Evolutionary conservation across 1,284 basidiomycete species (phyloP).

Genomic region (Peniophora sp.): DNA sequence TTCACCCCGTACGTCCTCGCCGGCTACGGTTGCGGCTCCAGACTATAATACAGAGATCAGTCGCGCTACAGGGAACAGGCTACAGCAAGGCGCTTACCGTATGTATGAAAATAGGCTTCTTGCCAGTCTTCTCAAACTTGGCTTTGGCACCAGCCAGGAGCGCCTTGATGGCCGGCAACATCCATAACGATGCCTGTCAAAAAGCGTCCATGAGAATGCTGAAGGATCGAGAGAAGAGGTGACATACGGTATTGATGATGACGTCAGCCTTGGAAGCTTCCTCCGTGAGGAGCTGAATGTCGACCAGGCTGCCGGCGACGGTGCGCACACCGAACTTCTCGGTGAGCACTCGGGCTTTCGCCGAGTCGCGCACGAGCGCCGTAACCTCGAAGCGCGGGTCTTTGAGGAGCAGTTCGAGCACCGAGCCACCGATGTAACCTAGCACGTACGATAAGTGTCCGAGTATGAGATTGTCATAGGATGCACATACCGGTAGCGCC

Average conservation of each 20-base stretch:
- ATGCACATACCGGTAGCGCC: too few species aligned
- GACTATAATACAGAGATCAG: too few species aligned
- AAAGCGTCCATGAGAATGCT: too few species aligned
- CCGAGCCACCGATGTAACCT: conserved; percentile 50
- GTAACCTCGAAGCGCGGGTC: conserved; percentile 31
- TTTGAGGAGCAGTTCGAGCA: conserved; percentile 34
- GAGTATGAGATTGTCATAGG: too few species aligned
- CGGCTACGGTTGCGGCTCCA: too few species aligned
- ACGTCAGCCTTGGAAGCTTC: conserved; percentile 37
- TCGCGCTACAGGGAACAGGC: neutral
- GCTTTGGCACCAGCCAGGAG: conserved; percentile 39
- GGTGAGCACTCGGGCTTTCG: conserved; percentile 27
- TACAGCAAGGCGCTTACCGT: conserved; percentile 19
- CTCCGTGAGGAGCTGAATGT: conserved; percentile 22
- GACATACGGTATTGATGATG: conserved; percentile 37
- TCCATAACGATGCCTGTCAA: conserved; percentile 20
- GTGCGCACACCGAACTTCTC: conserved; percentile 20
- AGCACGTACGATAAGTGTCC: neutral
- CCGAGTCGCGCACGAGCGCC: conserved; percentile 30
- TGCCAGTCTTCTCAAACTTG: conserved; percentile 27
- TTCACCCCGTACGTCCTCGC: too few species aligned
- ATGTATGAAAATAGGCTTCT: conserved; percentile 38
- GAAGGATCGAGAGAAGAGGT: neutral
- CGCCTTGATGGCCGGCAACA: conserved; percentile 32
- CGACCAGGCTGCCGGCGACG: conserved; percentile 25